Evolutionary conservation across 176 grass and related monocot species (phyloP).

Genomic region (Ampelocalamus luodianensis): DNA sequence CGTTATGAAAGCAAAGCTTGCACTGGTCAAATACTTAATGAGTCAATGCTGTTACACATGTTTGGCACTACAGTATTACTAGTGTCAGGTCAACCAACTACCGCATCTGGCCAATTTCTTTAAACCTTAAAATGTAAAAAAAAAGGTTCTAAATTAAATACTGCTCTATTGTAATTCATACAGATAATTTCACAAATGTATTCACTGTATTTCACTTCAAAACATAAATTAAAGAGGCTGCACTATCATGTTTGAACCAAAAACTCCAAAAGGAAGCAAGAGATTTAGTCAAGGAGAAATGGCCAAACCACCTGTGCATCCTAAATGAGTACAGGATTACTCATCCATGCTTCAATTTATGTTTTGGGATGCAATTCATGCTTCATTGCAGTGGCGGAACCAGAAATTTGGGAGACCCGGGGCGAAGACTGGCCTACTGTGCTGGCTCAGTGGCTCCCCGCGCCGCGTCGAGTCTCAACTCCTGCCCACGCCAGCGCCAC

Average conservation of each 20-base stretch:
- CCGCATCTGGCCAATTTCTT: not conserved
- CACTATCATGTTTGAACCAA: not conserved
- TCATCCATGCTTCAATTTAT: not conserved
- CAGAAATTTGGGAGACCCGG: too few relatives aligned
- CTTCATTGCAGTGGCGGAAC: too few relatives aligned
- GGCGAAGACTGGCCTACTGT: too few relatives aligned
- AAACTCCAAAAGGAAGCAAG: not conserved
- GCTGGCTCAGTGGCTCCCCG: too few relatives aligned
- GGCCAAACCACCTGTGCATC: not conserved
- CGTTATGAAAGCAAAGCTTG: not conserved
- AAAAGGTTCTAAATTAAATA: not conserved
- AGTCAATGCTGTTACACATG: not conserved
- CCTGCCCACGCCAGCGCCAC: too few relatives aligned
- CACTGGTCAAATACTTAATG: not conserved
- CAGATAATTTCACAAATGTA: not conserved
- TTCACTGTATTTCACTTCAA: not conserved
- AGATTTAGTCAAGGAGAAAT: too few relatives aligned
- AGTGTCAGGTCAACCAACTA: not conserved
- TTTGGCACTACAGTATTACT: not conserved
- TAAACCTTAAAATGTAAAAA: conserved; percentile 1
- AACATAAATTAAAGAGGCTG: not conserved
- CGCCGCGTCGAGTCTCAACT: too few relatives aligned
- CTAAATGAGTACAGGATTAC: not conserved
- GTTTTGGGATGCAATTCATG: not conserved
- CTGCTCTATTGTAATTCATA: not conserved